A percentile compares a stretch with the other conserved stretches of the same genome.
Conservation (phyloP, 1,139 yeast genomes). For the Saccharomycopsis crataegensis region DNA sequence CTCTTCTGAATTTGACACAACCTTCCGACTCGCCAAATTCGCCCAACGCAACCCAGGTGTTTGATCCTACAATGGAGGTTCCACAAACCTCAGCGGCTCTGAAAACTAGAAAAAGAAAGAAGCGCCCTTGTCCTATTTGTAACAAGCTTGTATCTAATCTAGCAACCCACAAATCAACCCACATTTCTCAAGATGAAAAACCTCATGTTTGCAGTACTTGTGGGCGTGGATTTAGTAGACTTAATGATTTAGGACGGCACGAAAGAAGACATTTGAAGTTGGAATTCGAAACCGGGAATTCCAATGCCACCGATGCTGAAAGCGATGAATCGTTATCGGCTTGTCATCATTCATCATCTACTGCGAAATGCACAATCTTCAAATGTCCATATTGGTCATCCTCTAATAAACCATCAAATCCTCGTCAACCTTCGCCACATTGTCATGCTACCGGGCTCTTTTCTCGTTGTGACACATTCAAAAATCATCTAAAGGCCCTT, state of each 20-base stretch:
- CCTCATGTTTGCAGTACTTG: slow-evolving; percentile 78
- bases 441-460: slow-evolving; percentile 84
- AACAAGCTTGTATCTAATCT: slow-evolving; percentile 67
- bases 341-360: neutral
- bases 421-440: neutral
- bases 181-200: slow-evolving; percentile 61
- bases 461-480: slow-evolving; percentile 84
- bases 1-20: no score
- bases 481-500: slow-evolving; percentile 82
- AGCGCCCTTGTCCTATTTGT: slow-evolving; percentile 82
- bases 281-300: slow-evolving; percentile 29
- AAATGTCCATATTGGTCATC: slow-evolving; percentile 16
- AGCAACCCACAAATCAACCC: slow-evolving; percentile 82
- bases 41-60: no score
- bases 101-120: slow-evolving; percentile 38
- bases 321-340: neutral
- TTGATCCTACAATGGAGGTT: no score
- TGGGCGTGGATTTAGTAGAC: slow-evolving; percentile 78
- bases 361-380: slow-evolving; percentile 22
- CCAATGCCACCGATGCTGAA: neutral
- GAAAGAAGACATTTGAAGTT: slow-evolving; percentile 70
- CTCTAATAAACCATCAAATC: neutral
- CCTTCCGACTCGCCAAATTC: no score
- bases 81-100: neutral
- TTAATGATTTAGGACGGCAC: slow-evolving; percentile 80